Evolutionary conservation across 495 filamentous ascomycete genomes (phyloP), one percentile per base, ranked within the genome.

Genomic region (Penicillium taxi): DNA sequence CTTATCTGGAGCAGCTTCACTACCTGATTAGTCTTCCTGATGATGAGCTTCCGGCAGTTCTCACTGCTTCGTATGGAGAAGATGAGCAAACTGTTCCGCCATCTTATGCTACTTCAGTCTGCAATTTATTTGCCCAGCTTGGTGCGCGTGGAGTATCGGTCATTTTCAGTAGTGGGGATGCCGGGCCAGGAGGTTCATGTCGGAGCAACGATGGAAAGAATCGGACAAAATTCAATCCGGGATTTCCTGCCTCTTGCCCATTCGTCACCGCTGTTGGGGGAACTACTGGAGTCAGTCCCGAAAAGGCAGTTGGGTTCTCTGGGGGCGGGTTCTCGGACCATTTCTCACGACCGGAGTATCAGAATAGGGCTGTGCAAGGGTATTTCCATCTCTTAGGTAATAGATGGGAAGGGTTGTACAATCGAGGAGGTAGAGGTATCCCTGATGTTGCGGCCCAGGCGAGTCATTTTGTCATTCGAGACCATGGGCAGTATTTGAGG

Each of bases 251-350:
- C 0, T 69, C 73, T n/a, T 93, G 86, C 45, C 86, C 86, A 0
- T 91, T 78, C 49, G 78, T 91, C 4, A 94, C 86, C 0, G 62
- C 77, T 0, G 82, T 91, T 6, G 86, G 85, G 9, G 84, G 79
- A 4, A 86, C 81, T 0, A 59, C 63, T n/a, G 61, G 69, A 12
- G 64, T 70, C 1, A 50, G 61, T 2, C 70, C 77, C 5, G 63
- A 80, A 27, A 68, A 56, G 15, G 81, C 72, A 9, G 68, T 77
- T 23, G 49, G 42, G 16, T 81, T 75, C 43, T 77, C 75, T 21
- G 70, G 71, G 0, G 86, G 81, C 6, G 83, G 85, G 1, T 90
- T 93, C 58, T 81, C 76, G 3, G 72, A 81, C 27, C 64, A 71
- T n/a, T 91, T 84, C 46, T 36, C 58, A 1, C 68, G 75, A 5